phyloP scores from a whole-genome alignment of 495 filamentous ascomycete species.

The Pyronema omphalodes region DNA sequence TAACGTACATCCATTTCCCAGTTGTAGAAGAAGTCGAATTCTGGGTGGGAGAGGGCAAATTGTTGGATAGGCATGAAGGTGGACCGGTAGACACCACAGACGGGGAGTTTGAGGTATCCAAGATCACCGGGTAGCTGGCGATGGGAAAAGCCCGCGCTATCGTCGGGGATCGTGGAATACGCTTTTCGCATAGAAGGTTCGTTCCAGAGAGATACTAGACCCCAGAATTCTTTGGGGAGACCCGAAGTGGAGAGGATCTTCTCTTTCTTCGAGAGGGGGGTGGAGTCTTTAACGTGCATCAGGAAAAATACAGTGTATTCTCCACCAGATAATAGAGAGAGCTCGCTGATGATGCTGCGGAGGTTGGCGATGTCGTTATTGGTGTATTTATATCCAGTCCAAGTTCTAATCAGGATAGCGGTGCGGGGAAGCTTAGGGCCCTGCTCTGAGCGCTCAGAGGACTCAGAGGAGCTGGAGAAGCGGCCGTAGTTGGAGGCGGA shows the following conservation, averaged over 20 bases:
- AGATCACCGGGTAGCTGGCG: conserved; percentile 21
- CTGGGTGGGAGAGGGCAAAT: conserved; percentile 74
- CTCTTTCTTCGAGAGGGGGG: conserved; percentile 34
- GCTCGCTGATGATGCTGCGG: conserved; percentile 54
- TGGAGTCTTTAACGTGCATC: conserved; percentile 48
- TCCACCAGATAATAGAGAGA: conserved; percentile 51
- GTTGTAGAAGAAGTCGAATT: conserved; percentile 95
- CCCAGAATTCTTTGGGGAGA: conserved; percentile 71
- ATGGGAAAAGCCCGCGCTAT: conserved; percentile 33
- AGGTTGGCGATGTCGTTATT: conserved; percentile 52
- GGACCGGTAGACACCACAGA: conserved; percentile 81
- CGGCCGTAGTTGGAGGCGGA: conserved; percentile 41
- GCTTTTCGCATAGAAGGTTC: conserved; percentile 76
- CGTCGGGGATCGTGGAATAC: conserved; percentile 63
- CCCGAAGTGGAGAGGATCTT: conserved; percentile 42
- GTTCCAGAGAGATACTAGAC: conserved; percentile 79
- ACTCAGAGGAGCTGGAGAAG: conserved; percentile 23
- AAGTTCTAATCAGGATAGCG: conserved; percentile 51
- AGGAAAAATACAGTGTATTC: conserved; percentile 63
- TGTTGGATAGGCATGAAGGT: conserved; percentile 87
- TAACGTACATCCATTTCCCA: conserved; percentile 98
- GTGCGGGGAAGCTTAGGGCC: conserved; percentile 33
- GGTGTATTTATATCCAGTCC: conserved; percentile 49
- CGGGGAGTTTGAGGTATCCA: conserved; percentile 36
- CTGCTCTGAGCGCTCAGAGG: conserved; percentile 13